Evolutionary conservation across 2,329 filamentous ascomycete genomes (phyloP).

Genomic region (Corniculantispora saksenae): DNA sequence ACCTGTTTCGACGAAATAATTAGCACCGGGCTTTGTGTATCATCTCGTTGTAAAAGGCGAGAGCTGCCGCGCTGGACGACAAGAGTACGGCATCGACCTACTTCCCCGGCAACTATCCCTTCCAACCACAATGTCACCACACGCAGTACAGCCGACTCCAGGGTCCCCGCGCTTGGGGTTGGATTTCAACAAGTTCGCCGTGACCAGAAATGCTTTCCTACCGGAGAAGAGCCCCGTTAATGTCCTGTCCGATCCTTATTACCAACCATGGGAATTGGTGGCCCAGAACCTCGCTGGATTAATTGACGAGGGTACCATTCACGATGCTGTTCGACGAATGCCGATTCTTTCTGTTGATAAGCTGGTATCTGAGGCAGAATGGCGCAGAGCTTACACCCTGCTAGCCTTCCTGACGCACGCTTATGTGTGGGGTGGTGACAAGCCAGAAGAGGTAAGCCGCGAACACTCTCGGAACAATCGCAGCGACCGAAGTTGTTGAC

Average conservation of each 20-base stretch:
- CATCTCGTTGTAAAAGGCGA: too few species aligned
- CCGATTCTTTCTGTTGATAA: constrained; percentile 68
- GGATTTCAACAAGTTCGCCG: constrained; percentile 37
- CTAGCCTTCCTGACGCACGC: constrained; percentile 79
- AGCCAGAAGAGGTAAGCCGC: constrained; percentile 65
- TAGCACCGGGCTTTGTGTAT: too few species aligned
- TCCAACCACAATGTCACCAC: constrained; percentile 39
- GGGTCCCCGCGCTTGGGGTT: constrained; percentile 24
- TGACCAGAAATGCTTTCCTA: constrained; percentile 71
- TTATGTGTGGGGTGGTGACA: constrained; percentile 86
- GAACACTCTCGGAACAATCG: constrained; percentile 23
- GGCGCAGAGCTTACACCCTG: constrained; percentile 78
- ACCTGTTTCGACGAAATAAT: too few species aligned
- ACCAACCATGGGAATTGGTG: constrained; percentile 76
- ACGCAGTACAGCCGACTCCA: constrained; percentile 34
- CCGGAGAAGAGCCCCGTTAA: constrained; percentile 69
- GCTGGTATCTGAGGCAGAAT: constrained; percentile 68
- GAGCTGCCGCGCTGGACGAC: too few species aligned
- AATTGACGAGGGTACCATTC: constrained; percentile 64
- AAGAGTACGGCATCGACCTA: too few species aligned
- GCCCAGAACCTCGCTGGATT: constrained; percentile 67
- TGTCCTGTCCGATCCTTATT: constrained; percentile 68
- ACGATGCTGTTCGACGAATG: constrained; percentile 63
- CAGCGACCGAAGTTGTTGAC: background rate
- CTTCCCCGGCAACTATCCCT: too few species aligned